phyloP scores from a whole-genome alignment of 2,329 filamentous ascomycete genomes.

The Alternaria brassicicola region DNA sequence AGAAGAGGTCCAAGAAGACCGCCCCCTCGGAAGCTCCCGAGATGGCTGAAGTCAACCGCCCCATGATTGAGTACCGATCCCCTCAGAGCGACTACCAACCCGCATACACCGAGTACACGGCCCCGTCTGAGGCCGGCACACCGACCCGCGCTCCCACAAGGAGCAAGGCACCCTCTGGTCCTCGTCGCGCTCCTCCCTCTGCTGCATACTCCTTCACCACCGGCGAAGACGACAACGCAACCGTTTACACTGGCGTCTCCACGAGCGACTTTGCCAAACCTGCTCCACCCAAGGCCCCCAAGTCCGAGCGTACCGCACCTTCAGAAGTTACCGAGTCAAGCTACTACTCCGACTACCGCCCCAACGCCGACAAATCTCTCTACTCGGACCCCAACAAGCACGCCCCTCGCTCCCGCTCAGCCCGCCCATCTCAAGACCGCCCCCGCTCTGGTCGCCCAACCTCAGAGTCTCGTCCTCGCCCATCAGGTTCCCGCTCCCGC shows the following conservation, averaged over 20 bases:
- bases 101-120: conserved; percentile 38
- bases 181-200: conserved; percentile 45
- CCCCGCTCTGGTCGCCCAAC: conserved; percentile 13
- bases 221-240: conserved; percentile 52
- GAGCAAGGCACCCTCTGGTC: conserved; percentile 21
- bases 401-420: conserved; percentile 26
- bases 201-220: conserved; percentile 57
- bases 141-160: conserved; percentile 24
- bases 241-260: conserved; percentile 50
- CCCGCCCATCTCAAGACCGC: conserved; percentile 19
- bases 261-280: conserved; percentile 46
- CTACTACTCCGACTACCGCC: conserved; percentile 52
- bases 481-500: conserved; percentile 37
- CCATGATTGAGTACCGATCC: conserved; percentile 31
- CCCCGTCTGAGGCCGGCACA: conserved; percentile 30
- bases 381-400: conserved; percentile 30
- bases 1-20: conserved; percentile 53
- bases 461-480: conserved; percentile 23
- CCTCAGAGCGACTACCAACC: conserved; percentile 27
- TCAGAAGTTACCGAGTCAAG: conserved; percentile 42
- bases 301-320: conserved; percentile 16
- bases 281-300: conserved; percentile 21
- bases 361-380: conserved; percentile 42
- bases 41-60: conserved; percentile 35
- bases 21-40: conserved; percentile 38